These are phyloP conservation scores for Trametes villosa DNA, from an alignment of 768 basidiomycete species.

Conservation along the genomic window DNA sequence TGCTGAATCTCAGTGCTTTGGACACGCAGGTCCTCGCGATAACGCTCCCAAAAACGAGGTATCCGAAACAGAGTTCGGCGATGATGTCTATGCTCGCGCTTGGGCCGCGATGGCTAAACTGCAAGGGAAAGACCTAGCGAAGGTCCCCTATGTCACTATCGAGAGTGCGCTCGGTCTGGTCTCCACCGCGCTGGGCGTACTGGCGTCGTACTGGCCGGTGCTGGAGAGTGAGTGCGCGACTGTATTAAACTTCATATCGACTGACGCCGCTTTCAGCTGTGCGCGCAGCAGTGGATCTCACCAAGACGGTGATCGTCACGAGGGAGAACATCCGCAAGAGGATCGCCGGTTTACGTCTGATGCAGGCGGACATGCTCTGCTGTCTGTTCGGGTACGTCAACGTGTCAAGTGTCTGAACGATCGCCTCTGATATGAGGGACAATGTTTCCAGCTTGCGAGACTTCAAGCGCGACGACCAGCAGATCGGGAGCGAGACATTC, in stretches of 20 bases:
- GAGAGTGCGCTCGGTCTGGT: background rate
- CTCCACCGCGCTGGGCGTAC: background rate
- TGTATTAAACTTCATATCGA: no score
- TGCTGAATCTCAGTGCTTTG: background rate
- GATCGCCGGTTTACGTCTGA: background rate
- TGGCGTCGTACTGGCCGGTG: background rate
- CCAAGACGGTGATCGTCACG: background rate
- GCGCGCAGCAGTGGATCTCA: background rate
- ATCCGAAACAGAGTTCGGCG: background rate
- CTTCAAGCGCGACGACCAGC: background rate
- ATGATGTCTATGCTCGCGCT: background rate
- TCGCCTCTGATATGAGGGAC: background rate
- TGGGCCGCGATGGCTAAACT: background rate
- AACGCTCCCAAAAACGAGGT: background rate
- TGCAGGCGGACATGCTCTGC: slow-evolving; percentile 5
- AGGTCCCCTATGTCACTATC: background rate
- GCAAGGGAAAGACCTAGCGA: background rate
- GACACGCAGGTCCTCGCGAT: background rate
- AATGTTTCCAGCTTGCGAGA: background rate
- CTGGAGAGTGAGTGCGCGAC: background rate
- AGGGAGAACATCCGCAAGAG: slow-evolving; percentile 2
- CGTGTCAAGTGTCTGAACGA: background rate
- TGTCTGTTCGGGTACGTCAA: background rate
- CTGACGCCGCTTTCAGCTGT: background rate
- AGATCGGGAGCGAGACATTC: background rate